Conservation (phyloP, 2,329 filamentous ascomycete species). For the Colletotrichum sp. region DNA sequence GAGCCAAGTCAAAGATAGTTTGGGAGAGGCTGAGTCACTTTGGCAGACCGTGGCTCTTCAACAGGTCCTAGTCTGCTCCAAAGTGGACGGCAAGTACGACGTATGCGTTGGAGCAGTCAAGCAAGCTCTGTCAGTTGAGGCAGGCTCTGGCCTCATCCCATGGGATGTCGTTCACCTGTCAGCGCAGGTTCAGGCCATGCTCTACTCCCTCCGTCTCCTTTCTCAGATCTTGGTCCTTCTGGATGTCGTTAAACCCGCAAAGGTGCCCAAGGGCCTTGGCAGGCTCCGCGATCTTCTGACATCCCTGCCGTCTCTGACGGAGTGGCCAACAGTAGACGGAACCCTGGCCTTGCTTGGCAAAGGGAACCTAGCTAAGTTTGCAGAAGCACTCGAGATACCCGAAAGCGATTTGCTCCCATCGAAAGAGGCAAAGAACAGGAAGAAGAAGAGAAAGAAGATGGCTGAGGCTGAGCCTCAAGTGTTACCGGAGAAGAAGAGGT, state of each 20-base stretch:
- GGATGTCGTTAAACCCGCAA: constrained; percentile 3
- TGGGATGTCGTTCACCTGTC: constrained; percentile 68
- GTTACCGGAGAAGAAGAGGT: constrained; percentile 3
- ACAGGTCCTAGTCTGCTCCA: constrained; percentile 13
- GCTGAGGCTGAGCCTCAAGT: background rate
- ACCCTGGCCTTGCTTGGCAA: background rate
- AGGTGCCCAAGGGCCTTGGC: background rate
- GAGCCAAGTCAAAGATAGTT: constrained; percentile 24
- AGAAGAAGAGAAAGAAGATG: constrained; percentile 12
- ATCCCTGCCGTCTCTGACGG: background rate
- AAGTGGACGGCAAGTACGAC: constrained; percentile 33
- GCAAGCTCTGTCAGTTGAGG: constrained; percentile 13
- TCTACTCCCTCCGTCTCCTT: constrained; percentile 66
- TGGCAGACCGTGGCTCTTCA: constrained; percentile 16
- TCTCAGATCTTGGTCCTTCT: constrained; percentile 50
- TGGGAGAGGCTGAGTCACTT: constrained; percentile 13
- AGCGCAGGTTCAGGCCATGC: constrained; percentile 62
- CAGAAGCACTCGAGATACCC: background rate
- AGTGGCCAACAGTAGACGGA: constrained; percentile 6
- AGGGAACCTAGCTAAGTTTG: background rate
- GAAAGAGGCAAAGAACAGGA: constrained; percentile 9
- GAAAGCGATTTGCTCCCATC: constrained; percentile 1
- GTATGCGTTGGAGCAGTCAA: constrained; percentile 26
- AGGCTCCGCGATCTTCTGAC: background rate
- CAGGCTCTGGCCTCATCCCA: constrained; percentile 24